phyloP scores from a whole-genome alignment of 2,329 filamentous ascomycete species.

The Penicillium sp. region DNA sequence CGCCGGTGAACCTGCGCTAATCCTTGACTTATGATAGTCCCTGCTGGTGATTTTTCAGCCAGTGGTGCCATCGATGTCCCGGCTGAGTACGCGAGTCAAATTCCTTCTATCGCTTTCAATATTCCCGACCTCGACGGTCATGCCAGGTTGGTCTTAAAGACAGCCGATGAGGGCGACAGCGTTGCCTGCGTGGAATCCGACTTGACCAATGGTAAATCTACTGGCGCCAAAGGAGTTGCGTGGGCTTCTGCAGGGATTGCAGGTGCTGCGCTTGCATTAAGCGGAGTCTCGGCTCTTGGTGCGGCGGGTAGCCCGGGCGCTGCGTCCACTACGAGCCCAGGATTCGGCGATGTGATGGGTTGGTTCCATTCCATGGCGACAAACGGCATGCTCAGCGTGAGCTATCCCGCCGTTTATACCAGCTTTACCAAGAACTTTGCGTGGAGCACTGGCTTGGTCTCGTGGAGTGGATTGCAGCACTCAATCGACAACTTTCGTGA shows the following conservation, averaged over 20 bases:
- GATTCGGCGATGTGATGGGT: constrained; percentile 75
- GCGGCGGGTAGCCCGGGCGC: constrained; percentile 56
- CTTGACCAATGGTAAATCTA: constrained; percentile 82
- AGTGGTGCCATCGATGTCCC: constrained; percentile 67
- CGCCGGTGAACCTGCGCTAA: too few species aligned
- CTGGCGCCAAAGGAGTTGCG: constrained; percentile 66
- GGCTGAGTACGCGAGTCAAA: constrained; percentile 61
- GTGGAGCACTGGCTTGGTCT: constrained; percentile 78
- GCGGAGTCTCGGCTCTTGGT: constrained; percentile 64
- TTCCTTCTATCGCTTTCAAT: constrained; percentile 82
- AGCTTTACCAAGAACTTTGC: constrained; percentile 90
- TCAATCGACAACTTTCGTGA: constrained; percentile 79
- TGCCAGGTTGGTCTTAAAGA: constrained; percentile 69
- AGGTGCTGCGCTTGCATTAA: constrained; percentile 70
- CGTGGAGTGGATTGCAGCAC: constrained; percentile 72
- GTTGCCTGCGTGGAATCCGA: constrained; percentile 78
- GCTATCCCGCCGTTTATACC: constrained; percentile 79
- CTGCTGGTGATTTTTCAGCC: constrained; percentile 67
- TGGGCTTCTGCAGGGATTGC: constrained; percentile 81
- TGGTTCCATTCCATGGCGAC: constrained; percentile 93
- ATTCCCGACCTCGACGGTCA: constrained; percentile 84
- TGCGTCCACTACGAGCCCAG: constrained; percentile 67
- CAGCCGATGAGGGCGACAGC: constrained; percentile 53
- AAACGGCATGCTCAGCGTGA: constrained; percentile 92
- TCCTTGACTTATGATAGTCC: constrained; percentile 49